Evolutionary conservation across 2,329 filamentous ascomycete species (phyloP).

Genomic region (Cordyceps pruinosa): DNA sequence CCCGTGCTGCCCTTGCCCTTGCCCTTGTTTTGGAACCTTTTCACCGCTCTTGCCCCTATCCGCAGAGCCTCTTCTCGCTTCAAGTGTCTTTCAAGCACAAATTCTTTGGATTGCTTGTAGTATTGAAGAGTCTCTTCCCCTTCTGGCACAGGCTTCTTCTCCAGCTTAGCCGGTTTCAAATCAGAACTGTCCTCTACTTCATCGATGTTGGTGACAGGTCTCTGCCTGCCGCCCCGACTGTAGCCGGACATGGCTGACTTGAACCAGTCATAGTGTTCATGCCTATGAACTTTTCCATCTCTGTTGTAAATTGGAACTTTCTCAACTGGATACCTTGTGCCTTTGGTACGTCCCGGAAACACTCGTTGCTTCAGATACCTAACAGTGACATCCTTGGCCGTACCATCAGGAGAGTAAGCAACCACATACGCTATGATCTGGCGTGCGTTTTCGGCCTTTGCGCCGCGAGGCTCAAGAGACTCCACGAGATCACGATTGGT

Average conservation of each 20-base stretch:
- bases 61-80: slow-evolving; percentile 86
- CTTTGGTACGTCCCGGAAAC: slow-evolving; percentile 85
- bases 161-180: slow-evolving; percentile 63
- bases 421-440: slow-evolving; percentile 88
- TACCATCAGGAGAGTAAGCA: slow-evolving; percentile 74
- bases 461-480: slow-evolving; percentile 74
- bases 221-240: slow-evolving; percentile 37
- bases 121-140: slow-evolving; percentile 79
- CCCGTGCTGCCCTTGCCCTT: slow-evolving; percentile 72
- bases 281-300: slow-evolving; percentile 67
- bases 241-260: slow-evolving; percentile 72
- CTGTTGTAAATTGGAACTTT: slow-evolving; percentile 75
- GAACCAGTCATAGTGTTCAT: slow-evolving; percentile 86
- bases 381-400: slow-evolving; percentile 90
- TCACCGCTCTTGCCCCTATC: slow-evolving; percentile 60
- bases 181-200: slow-evolving; percentile 73
- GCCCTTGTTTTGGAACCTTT: slow-evolving; percentile 64
- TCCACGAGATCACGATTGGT: slow-evolving; percentile 66
- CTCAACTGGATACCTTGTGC: slow-evolving; percentile 67
- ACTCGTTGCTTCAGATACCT: slow-evolving; percentile 78
- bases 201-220: slow-evolving; percentile 63
- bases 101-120: slow-evolving; percentile 81
- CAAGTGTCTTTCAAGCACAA: slow-evolving; percentile 76
- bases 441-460: slow-evolving; percentile 75
- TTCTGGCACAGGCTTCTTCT: slow-evolving; percentile 66